phyloP scores from a whole-genome alignment of 805 yeast species.

The Yamadazyma philogaea region DNA sequence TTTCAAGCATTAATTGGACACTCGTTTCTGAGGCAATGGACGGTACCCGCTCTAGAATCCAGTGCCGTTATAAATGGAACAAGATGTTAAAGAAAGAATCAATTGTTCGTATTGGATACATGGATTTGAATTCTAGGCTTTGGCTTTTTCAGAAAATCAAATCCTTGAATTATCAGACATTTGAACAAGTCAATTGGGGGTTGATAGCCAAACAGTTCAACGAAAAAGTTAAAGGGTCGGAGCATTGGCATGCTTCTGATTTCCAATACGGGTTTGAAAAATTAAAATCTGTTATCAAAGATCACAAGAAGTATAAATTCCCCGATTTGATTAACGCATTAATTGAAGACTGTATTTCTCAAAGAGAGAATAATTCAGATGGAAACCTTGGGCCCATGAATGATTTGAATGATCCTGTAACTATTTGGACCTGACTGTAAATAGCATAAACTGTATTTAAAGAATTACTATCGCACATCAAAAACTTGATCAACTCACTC shows the following conservation, averaged over 20 bases:
- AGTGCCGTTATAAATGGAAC: constrained; percentile 94
- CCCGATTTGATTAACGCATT: constrained; percentile 16
- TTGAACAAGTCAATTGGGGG: constrained; percentile 35
- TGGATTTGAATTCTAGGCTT: constrained; percentile 31
- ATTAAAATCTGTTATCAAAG: constrained; percentile 52
- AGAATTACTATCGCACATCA: background rate
- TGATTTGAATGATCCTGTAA: background rate
- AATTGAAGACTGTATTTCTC: constrained; percentile 10
- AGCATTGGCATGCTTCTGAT: constrained; percentile 58
- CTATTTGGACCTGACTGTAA: background rate
- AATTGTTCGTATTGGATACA: constrained; percentile 26
- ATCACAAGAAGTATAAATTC: constrained; percentile 21
- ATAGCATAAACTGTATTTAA: background rate
- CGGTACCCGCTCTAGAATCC: constrained; percentile 85
- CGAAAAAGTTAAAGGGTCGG: constrained; percentile 18
- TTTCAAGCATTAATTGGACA: constrained; percentile 76
- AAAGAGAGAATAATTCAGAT: background rate
- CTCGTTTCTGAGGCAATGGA: constrained; percentile 85
- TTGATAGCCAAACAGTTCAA: constrained; percentile 26
- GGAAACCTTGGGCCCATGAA: background rate
- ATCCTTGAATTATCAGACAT: constrained; percentile 21
- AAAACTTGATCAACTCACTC: background rate
- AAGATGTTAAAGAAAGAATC: constrained; percentile 64
- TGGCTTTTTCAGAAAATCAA: constrained; percentile 37
- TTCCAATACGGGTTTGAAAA: constrained; percentile 59